Base-by-base conservation (phyloP, 2,329 filamentous ascomycete species). In the Paraphoma chrysanthemicola region DNA sequence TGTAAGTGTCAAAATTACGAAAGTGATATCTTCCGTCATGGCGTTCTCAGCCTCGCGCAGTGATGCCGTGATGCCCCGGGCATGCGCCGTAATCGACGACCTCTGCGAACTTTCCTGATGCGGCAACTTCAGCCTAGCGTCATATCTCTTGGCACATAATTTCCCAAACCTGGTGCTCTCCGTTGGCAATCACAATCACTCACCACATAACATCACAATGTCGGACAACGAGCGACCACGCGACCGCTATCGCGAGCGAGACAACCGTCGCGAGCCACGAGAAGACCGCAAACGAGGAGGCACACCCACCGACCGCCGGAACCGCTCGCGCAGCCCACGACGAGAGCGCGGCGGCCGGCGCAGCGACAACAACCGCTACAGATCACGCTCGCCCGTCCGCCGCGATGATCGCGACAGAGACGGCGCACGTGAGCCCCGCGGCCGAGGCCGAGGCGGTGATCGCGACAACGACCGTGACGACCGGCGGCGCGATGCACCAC, bases 241-340 rank as follows among this genome's bases (percentile, higher is more conserved):
- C 53, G 66, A 67, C 14, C 47, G 56, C 8, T 18, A 62, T 39
- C 60, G 64, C 47, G 64, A 72, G 12, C 64, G 69, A 59, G 63
- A 66, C 44, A 53, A 54, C 48, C 56, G 59, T 31, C 63, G 62
- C 39, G 63, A 68, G n/a, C 53, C 56, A 43, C 60, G 64, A 54
- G 62, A 66, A 50, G 56, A 47, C 23, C 63, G 59, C 44, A 60
- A 57, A 28, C 57, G 64, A 54, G 66, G 62, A 60, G 59, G 57
- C 60, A 63, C 67, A 46, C 64, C 66, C 54, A 59, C 59, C 48
- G 66, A 70, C 17, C 62, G 68, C 18, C 69, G 67, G 64, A 66
- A 74, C 50, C 70, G 73, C 14, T 75, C 73, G 18, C 67, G 73
- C 51, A 75, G 72, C 56, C 71, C 73, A 48, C 69, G 67, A 46